Base-by-base conservation (phyloP, 208 protist genomes). In the Leishmania arabica region DNA sequence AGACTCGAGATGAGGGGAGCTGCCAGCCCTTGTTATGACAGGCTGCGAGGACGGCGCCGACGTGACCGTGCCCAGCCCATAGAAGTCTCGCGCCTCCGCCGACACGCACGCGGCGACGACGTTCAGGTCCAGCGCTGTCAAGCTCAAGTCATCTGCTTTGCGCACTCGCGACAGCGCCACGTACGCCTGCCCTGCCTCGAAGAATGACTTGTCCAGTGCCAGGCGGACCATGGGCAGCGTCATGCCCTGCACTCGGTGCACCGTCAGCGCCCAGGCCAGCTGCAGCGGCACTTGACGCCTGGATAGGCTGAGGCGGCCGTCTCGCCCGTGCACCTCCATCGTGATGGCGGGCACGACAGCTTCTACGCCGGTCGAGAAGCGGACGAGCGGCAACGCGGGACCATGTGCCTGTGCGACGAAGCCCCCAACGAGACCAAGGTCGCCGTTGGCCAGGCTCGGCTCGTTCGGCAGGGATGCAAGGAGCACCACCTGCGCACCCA, bases 241-340 rank as follows among this genome's bases (percentile, higher is more conserved):
- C 95, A 99, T 96, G 58, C 98, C 98, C 81, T 99, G 98, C 58
- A 91, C 91, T 47, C 99, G 99, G 83, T 99, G 97, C 74, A 99
- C 96, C 31, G 97, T 98, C 47, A 99, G 86, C 7, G 97, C 97
- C 91, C 96, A 99, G 21, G 97, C 98, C 13, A 99, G 87, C 65
- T 89, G 89, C 37, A 99, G 87, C 64, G 98, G 98, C 42, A 99
- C 84, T 86, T 97, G 94, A 49, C 62, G 84, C 62, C 78, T 93
- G 45, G 79, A 86, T 71, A 88, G 68, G 45, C 51, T 90, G 80
- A 83, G 87, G 79, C 78, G 74, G 7, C 80, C 83, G 60, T 86
- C 80, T 7, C 69, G 74, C 45, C 70, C 80, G 66, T 85, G 75
- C 75, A 84, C 73, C 79, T 91, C 88, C 68, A 87, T 86, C 78